phyloP scores from a whole-genome alignment of 1,139 yeast species.

The Candida pseudoviswanathii region DNA sequence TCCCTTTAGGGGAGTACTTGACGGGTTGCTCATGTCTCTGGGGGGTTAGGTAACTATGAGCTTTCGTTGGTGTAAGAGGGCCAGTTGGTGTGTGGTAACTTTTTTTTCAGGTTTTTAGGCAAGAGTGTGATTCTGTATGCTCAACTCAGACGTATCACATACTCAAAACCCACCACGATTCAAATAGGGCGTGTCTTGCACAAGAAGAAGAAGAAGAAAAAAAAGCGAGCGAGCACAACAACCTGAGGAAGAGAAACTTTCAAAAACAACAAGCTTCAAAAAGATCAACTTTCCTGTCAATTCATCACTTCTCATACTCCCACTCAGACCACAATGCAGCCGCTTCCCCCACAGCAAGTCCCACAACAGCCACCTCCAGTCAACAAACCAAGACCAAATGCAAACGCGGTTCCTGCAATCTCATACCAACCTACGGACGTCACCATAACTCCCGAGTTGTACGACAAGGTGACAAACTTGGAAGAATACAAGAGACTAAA shows the following conservation, averaged over 20 bases:
- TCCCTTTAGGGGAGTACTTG: conserved; percentile 3
- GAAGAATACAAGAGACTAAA: conserved; percentile 66
- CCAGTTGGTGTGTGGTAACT: no score
- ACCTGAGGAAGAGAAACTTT: conserved; percentile 1
- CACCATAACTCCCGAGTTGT: conserved; percentile 61
- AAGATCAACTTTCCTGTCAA: neutral
- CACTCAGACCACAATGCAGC: conserved; percentile 9
- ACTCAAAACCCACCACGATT: no score
- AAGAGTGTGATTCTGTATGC: no score
- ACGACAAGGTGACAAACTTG: conserved; percentile 71
- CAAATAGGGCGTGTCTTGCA: neutral
- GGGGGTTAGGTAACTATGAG: no score
- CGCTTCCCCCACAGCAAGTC: conserved; percentile 15
- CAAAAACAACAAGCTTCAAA: neutral
- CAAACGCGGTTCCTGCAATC: conserved; percentile 42
- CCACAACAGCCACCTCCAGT: conserved; percentile 15
- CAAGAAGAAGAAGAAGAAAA: neutral
- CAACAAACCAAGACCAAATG: conserved; percentile 32
- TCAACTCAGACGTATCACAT: no score
- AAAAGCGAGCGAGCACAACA: neutral
- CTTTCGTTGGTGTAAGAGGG: no score
- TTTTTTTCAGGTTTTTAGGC: no score
- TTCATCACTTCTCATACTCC: neutral
- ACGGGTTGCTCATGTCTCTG: neutral
- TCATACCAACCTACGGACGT: conserved; percentile 72